Percentiles rank a stretch among this genome's conserved stretches.
phyloP scores from a whole-genome alignment of 345 rosid species.

The Lepidium sativum region DNA sequence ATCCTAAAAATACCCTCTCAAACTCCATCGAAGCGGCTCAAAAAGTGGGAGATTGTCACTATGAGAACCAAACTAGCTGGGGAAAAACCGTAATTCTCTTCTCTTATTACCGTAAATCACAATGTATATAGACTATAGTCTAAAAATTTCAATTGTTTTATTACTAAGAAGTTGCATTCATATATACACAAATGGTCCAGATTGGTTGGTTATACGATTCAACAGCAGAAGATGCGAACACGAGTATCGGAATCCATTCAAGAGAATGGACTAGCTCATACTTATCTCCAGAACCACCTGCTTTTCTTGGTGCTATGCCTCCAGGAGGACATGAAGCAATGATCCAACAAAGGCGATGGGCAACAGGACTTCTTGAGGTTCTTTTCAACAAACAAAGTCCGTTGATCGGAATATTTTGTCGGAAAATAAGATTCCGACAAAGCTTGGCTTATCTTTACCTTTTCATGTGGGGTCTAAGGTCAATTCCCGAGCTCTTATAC shows the following conservation, averaged over 20 bases:
- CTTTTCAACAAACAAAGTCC: constrained; percentile 34
- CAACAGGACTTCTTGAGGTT: constrained; percentile 42
- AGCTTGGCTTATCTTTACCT: constrained; percentile 29
- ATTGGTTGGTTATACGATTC: constrained; percentile 64
- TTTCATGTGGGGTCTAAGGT: constrained; percentile 19
- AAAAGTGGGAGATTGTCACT: constrained; percentile 33
- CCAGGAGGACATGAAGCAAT: constrained; percentile 16
- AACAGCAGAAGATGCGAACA: constrained; percentile 38
- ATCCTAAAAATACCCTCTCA: not conserved
- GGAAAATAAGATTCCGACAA: constrained; percentile 36
- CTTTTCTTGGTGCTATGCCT: constrained; percentile 52
- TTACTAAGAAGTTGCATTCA: too few species aligned
- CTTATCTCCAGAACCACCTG: constrained; percentile 27
- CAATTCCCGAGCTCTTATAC: constrained; percentile 51
- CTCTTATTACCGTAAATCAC: too few species aligned
- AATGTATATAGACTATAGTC: too few species aligned
- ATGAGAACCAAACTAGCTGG: constrained; percentile 42
- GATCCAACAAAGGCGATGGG: constrained; percentile 57
- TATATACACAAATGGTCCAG: too few species aligned
- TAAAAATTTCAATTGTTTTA: too few species aligned
- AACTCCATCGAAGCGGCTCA: constrained; percentile 28
- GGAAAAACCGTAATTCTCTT: constrained; percentile 32
- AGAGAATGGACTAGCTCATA: constrained; percentile 38
- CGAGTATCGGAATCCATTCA: constrained; percentile 38
- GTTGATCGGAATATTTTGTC: constrained; percentile 9